A percentile compares a stretch with the other conserved stretches of the same genome.
These are phyloP conservation scores for Melampsora americana DNA, from an alignment of 1,284 basidiomycete species.

Conservation along the genomic window DNA sequence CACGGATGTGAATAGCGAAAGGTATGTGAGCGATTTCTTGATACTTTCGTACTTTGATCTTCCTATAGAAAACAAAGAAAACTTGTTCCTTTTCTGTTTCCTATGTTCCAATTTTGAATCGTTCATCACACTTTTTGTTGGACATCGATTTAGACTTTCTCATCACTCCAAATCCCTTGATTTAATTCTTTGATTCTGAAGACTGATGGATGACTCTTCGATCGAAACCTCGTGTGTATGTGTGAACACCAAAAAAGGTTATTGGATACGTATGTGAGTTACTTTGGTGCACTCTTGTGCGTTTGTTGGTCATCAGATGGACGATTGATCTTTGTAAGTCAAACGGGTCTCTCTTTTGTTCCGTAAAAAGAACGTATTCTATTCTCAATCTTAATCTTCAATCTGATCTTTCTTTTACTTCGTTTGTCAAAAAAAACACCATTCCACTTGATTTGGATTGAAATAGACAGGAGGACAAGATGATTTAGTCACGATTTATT, in stretches of 20 bases:
- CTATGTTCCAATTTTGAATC: neutral
- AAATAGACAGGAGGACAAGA: constrained; percentile 78
- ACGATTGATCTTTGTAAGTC: constrained; percentile 74
- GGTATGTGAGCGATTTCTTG: no score
- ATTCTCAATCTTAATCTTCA: neutral
- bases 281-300: constrained; percentile 83
- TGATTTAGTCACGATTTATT: constrained; percentile 87
- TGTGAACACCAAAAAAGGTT: constrained; percentile 60
- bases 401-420: neutral
- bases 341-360: neutral
- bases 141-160: neutral
- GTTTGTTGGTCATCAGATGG: constrained; percentile 93
- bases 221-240: neutral
- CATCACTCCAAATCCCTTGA: neutral
- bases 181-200: neutral
- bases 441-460: constrained; percentile 26
- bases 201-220: neutral
- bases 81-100: neutral
- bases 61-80: neutral
- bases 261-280: constrained; percentile 82
- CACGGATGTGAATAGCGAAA: constrained; percentile 77
- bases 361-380: no score
- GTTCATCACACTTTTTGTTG: neutral
- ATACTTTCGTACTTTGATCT: no score
- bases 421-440: neutral